Conservation (phyloP, 2,329 filamentous ascomycete genomes). For the Epichloe coenophiala region DNA sequence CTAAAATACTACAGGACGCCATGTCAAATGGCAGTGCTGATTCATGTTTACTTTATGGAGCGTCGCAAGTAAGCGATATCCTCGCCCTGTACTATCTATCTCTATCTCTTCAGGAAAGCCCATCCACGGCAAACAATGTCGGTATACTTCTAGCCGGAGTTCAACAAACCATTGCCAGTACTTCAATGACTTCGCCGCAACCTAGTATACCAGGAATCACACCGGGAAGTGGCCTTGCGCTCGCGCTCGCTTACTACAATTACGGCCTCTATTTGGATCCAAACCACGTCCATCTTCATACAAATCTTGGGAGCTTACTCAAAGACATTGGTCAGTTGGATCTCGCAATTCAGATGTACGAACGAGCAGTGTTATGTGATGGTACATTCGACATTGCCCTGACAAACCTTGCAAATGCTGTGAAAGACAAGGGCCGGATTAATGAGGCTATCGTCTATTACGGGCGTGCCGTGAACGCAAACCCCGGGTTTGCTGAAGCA, state of each 20-base stretch:
- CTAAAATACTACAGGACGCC: slow-evolving; percentile 95
- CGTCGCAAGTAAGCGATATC: slow-evolving; percentile 78
- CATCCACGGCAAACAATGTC: slow-evolving; percentile 95
- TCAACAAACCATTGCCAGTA: slow-evolving; percentile 47
- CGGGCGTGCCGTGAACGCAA: slow-evolving; percentile 76
- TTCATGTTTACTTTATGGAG: slow-evolving; percentile 42
- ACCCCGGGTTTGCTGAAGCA: slow-evolving; percentile 90
- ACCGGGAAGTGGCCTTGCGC: slow-evolving; percentile 72
- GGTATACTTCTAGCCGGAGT: slow-evolving; percentile 93
- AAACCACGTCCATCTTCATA: slow-evolving; percentile 90
- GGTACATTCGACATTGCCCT: slow-evolving; percentile 92
- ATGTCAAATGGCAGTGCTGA: slow-evolving; percentile 61
- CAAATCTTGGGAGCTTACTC: slow-evolving; percentile 84
- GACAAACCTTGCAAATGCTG: slow-evolving; percentile 91
- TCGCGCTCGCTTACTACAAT: slow-evolving; percentile 89
- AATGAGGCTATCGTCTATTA: slow-evolving; percentile 89
- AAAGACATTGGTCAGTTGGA: slow-evolving; percentile 94
- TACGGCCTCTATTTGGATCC: slow-evolving; percentile 80
- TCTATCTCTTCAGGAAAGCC: slow-evolving; percentile 83
- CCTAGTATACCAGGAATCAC: slow-evolving; percentile 59
- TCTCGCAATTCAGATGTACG: slow-evolving; percentile 91
- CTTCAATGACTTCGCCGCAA: slow-evolving; percentile 12
- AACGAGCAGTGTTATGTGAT: slow-evolving; percentile 84
- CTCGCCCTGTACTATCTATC: slow-evolving; percentile 91
- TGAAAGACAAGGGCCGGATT: slow-evolving; percentile 90